These are phyloP conservation scores for Stachybotrys chartarum DNA, from an alignment of 2,329 filamentous ascomycete species.

Conservation along the genomic window DNA sequence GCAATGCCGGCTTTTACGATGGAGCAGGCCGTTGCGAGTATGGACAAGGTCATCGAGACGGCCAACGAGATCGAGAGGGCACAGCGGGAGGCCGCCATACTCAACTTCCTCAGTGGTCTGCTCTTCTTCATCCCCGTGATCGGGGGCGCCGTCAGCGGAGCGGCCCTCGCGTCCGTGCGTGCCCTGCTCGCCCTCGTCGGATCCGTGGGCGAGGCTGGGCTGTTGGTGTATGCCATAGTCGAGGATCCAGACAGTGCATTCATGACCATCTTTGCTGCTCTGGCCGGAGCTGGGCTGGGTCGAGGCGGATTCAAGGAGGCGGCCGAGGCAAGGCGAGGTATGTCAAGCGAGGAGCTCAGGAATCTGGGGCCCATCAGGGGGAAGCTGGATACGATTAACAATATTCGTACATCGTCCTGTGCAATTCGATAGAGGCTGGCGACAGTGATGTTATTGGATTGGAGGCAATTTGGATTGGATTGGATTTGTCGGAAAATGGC, in stretches of 20 bases:
- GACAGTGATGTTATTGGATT: background rate
- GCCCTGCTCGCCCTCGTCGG: constrained; percentile 10
- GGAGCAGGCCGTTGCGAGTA: constrained; percentile 13
- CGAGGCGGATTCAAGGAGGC: constrained; percentile 5
- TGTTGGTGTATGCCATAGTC: constrained; percentile 15
- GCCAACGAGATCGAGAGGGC: constrained; percentile 12
- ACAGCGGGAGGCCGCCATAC: constrained; percentile 14
- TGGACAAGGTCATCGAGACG: constrained; percentile 16
- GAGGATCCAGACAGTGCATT: constrained; percentile 16
- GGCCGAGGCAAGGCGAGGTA: constrained; percentile 7
- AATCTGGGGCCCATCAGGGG: constrained; percentile 9
- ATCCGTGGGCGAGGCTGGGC: constrained; percentile 13
- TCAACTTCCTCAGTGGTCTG: constrained; percentile 31
- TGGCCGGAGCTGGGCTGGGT: constrained; percentile 8
- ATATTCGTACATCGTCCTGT: background rate
- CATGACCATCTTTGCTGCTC: constrained; percentile 13
- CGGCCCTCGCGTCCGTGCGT: constrained; percentile 6
- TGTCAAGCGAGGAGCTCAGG: constrained; percentile 6
- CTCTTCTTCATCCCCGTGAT: constrained; percentile 44
- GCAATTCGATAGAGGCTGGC: background rate
- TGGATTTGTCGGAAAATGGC: background rate
- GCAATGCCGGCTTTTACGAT: constrained; percentile 1
- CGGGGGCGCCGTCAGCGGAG: constrained; percentile 30
- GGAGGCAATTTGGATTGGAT: background rate
- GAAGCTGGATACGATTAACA: constrained; percentile 5